Percentiles rank a stretch among this genome's conserved stretches.
Conservation (phyloP, 371 early-diverging fungal species). For the Haplosporangium sp. region DNA sequence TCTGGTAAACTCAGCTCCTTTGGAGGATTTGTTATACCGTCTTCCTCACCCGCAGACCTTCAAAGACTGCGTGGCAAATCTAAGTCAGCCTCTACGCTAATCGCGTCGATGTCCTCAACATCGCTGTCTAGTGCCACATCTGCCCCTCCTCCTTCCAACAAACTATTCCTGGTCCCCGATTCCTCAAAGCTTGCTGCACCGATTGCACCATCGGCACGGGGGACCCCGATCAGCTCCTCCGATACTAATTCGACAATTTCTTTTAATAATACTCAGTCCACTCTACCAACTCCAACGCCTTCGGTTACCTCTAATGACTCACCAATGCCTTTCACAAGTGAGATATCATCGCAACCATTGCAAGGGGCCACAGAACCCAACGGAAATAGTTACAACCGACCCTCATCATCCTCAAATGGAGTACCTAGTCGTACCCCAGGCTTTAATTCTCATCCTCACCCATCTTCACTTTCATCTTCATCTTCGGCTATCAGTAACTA, state of each 20-base stretch:
- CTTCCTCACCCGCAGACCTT: background rate
- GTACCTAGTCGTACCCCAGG: slow-evolving; percentile 1
- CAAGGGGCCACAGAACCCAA: background rate
- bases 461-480: slow-evolving; percentile 2
- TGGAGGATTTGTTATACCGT: background rate
- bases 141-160: slow-evolving; percentile 1
- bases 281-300: background rate
- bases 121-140: slow-evolving; percentile 8
- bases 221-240: background rate
- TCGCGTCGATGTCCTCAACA: slow-evolving; percentile 21
- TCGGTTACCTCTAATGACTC: background rate
- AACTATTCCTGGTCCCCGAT: slow-evolving; percentile 22
- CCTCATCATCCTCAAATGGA: slow-evolving; percentile 1
- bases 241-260: background rate
- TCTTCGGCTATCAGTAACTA: slow-evolving; percentile 9
- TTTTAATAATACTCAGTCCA: slow-evolving; percentile 18
- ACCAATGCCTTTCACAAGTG: slow-evolving; percentile 1
- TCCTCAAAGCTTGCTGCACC: background rate
- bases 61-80: slow-evolving; percentile 19
- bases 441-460: background rate
- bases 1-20: slow-evolving; percentile 16
- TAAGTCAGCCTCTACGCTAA: slow-evolving; percentile 25
- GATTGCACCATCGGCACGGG: background rate
- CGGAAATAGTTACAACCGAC: background rate
- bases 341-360: slow-evolving; percentile 6